Evolutionary conservation across 306 rosid genomes (phyloP).

Genomic region (Prinsepia uniflora): DNA sequence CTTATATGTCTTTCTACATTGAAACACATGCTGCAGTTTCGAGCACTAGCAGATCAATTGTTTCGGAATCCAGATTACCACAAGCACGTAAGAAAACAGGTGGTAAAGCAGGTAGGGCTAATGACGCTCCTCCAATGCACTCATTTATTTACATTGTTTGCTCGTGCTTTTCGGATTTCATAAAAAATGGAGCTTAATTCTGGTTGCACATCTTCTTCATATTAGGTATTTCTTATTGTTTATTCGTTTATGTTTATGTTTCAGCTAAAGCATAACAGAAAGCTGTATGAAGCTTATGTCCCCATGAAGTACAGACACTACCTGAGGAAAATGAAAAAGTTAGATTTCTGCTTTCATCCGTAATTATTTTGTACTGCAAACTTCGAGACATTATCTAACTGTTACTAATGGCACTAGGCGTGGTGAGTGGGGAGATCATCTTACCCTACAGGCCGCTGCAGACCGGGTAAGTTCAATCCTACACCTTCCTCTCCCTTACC

Average conservation of each 20-base stretch:
- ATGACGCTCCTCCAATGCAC: constrained; percentile 11
- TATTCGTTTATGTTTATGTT: neutral
- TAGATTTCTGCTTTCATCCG: constrained; percentile 38
- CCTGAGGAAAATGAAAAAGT: constrained; percentile 90
- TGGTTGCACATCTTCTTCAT: neutral
- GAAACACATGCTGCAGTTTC: constrained; percentile 56
- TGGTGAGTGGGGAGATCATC: constrained; percentile 99
- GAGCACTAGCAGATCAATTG: constrained; percentile 96
- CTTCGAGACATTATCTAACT: constrained; percentile 24
- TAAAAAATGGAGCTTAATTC: neutral
- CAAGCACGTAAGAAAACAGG: constrained; percentile 88
- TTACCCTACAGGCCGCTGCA: constrained; percentile 94
- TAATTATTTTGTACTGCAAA: constrained; percentile 31
- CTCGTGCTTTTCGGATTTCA: neutral
- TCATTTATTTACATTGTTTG: constrained; percentile 7
- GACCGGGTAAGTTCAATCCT: constrained; percentile 63
- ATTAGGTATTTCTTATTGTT: constrained; percentile 4
- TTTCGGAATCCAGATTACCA: constrained; percentile 78
- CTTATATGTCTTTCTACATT: neutral
- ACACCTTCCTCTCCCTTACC: neutral
- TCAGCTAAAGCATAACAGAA: constrained; percentile 79
- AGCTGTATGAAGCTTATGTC: constrained; percentile 78
- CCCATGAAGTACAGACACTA: constrained; percentile 83
- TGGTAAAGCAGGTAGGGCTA: constrained; percentile 74
- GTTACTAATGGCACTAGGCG: constrained; percentile 51